These are phyloP conservation scores for Aphanomyces astaci DNA, from an alignment of 352 stramenopile genomes.

Conservation along the genomic window DNA sequence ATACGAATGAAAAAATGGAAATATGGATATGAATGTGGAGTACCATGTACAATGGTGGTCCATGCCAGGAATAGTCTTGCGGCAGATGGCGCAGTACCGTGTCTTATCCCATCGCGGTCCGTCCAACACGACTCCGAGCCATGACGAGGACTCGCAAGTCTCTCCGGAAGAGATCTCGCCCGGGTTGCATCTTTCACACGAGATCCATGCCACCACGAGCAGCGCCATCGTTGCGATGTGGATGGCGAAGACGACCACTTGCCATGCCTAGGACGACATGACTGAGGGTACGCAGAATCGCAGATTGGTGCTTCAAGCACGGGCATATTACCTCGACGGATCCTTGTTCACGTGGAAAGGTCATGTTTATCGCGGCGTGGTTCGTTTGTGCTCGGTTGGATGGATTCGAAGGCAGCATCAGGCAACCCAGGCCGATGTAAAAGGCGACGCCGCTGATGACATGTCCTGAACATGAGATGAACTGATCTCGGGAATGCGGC, in stretches of 20 bases:
- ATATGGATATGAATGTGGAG: not conserved
- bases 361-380: not conserved
- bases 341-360: not conserved
- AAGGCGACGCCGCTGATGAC: conserved; percentile 54
- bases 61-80: conserved; percentile 65
- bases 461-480: conserved; percentile 65
- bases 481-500: conserved; percentile 69
- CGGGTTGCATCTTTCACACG: conserved; percentile 64
- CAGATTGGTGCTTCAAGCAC: not conserved
- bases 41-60: conserved; percentile 85
- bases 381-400: not conserved
- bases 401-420: conserved; percentile 22
- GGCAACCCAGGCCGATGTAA: conserved; percentile 35
- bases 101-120: conserved; percentile 72
- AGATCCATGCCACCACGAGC: conserved; percentile 53
- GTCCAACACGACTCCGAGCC: conserved; percentile 59
- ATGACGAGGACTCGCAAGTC: no score
- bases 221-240: conserved; percentile 46
- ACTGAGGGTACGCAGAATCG: no score
- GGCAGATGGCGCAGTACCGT: conserved; percentile 70
- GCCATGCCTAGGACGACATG: not conserved
- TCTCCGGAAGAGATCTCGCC: conserved; percentile 31
- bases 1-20: no score
- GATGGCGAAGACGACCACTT: conserved; percentile 33
- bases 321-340: not conserved